These are phyloP conservation scores for Termitomyces sp. DNA, from an alignment of 768 basidiomycete species.

Conservation along the genomic window DNA sequence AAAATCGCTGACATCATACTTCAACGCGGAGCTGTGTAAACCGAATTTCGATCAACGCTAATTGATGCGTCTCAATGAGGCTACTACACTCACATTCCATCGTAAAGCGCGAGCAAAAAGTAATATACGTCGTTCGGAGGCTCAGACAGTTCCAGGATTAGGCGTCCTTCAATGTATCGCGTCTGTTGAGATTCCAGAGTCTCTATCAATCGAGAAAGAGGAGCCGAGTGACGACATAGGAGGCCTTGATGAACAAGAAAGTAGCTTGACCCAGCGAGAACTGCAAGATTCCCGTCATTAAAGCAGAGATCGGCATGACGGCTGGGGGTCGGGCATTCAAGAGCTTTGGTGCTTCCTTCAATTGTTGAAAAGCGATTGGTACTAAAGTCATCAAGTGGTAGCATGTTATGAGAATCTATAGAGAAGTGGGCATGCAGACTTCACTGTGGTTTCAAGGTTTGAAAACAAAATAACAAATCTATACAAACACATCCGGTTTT, in stretches of 20 bases:
- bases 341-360: constrained; percentile 4
- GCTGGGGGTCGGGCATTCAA: constrained; percentile 17
- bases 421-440: neutral
- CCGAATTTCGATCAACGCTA: constrained; percentile 13
- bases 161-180: constrained; percentile 47
- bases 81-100: constrained; percentile 52
- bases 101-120: constrained; percentile 63
- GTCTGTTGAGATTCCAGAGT: constrained; percentile 19
- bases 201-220: constrained; percentile 36
- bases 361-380: constrained; percentile 34
- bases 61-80: neutral
- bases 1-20: constrained; percentile 46
- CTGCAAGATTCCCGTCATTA: constrained; percentile 61
- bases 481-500: neutral
- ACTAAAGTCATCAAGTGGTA: constrained; percentile 33
- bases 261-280: constrained; percentile 50
- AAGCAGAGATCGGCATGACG: constrained; percentile 56
- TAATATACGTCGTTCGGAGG: constrained; percentile 47
- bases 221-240: constrained; percentile 55
- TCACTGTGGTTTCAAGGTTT: neutral
- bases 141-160: constrained; percentile 51
- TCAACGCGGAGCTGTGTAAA: constrained; percentile 34
- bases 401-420: constrained; percentile 3
- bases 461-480: neutral
- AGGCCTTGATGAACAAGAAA: constrained; percentile 69